Evolutionary conservation across 768 basidiomycete species (phyloP).

Genomic region (Crepidotus variabilis): DNA sequence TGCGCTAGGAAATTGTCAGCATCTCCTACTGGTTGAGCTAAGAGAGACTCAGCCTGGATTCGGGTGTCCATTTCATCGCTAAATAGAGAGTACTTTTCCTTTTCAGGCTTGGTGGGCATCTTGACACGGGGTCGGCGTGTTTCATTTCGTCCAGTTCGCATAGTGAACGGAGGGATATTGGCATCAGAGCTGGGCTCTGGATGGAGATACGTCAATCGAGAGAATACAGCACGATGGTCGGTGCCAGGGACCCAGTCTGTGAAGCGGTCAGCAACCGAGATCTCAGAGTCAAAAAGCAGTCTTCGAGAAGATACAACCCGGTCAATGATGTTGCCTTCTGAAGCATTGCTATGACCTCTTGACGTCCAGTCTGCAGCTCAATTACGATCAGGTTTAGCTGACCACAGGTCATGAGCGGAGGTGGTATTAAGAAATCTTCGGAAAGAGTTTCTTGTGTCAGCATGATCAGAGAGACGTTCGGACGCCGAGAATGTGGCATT

Average conservation of each 20-base stretch:
- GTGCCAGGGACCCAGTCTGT: not conserved
- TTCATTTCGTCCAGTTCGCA: too few relatives aligned
- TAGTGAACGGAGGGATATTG: not conserved
- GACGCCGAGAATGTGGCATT: conserved; percentile 12
- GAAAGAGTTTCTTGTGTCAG: not conserved
- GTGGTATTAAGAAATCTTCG: conserved; percentile 7
- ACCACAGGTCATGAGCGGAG: conserved; percentile 13
- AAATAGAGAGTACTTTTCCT: not conserved
- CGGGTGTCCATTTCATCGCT: not conserved
- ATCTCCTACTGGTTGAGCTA: not conserved
- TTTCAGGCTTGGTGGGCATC: not conserved
- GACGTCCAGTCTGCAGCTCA: conserved; percentile 13
- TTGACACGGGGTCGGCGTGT: not conserved
- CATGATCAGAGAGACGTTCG: conserved; percentile 5
- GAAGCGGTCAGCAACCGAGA: not conserved
- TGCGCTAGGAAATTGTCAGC: not conserved
- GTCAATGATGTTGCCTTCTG: conserved; percentile 19
- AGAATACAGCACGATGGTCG: not conserved
- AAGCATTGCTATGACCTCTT: not conserved
- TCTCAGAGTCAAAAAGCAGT: conserved; percentile 4
- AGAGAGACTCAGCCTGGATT: not conserved
- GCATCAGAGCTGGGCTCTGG: not conserved
- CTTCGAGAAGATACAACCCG: conserved; percentile 9
- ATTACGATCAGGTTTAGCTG: conserved; percentile 4
- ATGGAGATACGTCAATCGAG: not conserved